phyloP scores from a whole-genome alignment of 768 basidiomycete species.

The Hypholoma sublateritium region DNA sequence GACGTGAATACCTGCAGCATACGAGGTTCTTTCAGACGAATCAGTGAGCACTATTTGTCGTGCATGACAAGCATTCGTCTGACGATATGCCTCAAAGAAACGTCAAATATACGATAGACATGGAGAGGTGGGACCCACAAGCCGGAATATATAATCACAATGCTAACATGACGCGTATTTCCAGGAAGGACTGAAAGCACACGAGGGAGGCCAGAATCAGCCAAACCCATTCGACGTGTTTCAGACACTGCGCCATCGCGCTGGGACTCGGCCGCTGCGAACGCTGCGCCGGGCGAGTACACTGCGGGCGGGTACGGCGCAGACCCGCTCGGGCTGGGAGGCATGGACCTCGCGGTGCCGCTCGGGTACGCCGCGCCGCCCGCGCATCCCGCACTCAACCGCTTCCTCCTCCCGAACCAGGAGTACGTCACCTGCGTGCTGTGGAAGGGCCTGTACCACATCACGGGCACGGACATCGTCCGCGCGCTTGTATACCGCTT shows the following conservation, averaged over 20 bases:
- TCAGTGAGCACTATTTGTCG: conserved; percentile 49
- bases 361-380: conserved; percentile 35
- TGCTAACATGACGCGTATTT: neutral
- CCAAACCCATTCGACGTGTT: conserved; percentile 96
- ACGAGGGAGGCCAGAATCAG: conserved; percentile 81
- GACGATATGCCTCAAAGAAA: conserved; percentile 54
- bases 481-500: conserved; percentile 91
- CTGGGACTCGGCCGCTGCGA: conserved; percentile 51
- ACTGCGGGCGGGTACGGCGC: no score
- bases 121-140: conserved; percentile 60
- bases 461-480: conserved; percentile 97
- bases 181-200: conserved; percentile 90
- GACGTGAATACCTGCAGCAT: conserved; percentile 50
- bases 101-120: conserved; percentile 91
- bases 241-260: conserved; percentile 80
- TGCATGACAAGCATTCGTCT: neutral
- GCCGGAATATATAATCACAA: neutral
- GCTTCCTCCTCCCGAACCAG: conserved; percentile 84
- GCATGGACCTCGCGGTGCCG: conserved; percentile 5
- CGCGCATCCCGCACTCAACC: conserved; percentile 78
- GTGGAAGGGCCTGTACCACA: conserved; percentile 90
- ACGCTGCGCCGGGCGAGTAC: no score
- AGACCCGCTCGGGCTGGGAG: conserved; percentile 9
- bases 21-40: conserved; percentile 90
- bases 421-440: conserved; percentile 90